Evolutionary conservation across 148 eudicot genomes (phyloP), one percentile per base, ranked within the genome.

Genomic region (Polygonum maritimum): DNA sequence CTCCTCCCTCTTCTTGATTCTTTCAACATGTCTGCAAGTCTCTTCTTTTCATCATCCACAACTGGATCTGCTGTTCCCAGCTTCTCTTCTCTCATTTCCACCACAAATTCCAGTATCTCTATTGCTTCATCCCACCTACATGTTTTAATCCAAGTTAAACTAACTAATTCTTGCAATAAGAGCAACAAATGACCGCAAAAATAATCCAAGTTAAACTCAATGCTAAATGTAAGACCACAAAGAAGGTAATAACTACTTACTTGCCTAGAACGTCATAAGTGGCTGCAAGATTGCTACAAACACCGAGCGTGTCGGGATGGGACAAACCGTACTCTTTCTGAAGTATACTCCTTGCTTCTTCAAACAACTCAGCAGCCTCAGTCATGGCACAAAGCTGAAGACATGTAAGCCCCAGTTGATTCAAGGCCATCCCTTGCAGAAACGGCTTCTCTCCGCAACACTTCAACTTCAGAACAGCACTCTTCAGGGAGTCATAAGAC

Each of bases 51-150:
- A 62, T 76, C 71, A 15, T 76, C 78, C 31, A 76, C 65, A 40
- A 54, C 71, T 21, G 78, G 78, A 58, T 76, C 65, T 26, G 78
- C 78, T 21, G 78, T 76, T 45, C 78, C 78, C 39, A 76, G 78
- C 71, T 60, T 76, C 71, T 76, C 78, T 31, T 76, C 78, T 60
- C 78, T 76, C 71, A 76, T 41, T 45, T 62, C 65, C 52, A 60
- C 69, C 63, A 76, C 78, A 62, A 54, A 76, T 60, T 76, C 78
- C 40, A 76, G 33, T 11, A 62, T 11, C 35, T 60, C 55, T 5
- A 76, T 76, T 41, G 78, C 78, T 40, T 76, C 78, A 47, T 76
- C 78, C 65, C 65, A 54, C 65, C 78, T 76, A 57, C 7, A 54
- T 35, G 70, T 65, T 65, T 35, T 41, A 65, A 63, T 1, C 40